Evolutionary conservation across 176 grass and related monocot genomes (phyloP), one percentile per base, ranked within the genome.

Genomic region (Avena insularis): DNA sequence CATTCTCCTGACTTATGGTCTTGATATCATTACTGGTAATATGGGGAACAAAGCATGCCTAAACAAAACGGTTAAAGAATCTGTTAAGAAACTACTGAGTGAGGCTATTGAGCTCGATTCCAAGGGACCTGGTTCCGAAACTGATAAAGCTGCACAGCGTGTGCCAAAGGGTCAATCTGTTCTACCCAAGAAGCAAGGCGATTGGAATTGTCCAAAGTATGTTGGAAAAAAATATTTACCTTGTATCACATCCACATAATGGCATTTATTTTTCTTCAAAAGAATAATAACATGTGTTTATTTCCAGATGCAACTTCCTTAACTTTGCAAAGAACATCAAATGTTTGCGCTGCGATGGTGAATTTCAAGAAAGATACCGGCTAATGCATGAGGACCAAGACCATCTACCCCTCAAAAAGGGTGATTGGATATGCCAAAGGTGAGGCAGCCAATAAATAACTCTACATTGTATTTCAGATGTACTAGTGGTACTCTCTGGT

Each of bases 151-250:
- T 54, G 13, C 79, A 50, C 53, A 76, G 9, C 83, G 11, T 84
- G 75, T 89, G 45, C 14, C 25, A 43, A 92, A 92, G 79, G 88
- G 82, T 79, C 88, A 87, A 89, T 84, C 83, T 84, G 71, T 49
- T 77, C 72, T 93, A 61, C 93, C 92, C 60, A 86, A 75, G 86
- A 95, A 91, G 78, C 93, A 98, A 76, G 96, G 96, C 12, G 96
- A 98, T 87, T 98, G 96, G 96, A 92, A 91, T 78, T 98, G 96
- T 85, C 93, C 96, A 47, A 91, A 89, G 90, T 98, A 98, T 81
- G 82, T 60, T 21, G 16, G 38, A 46, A 73, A 50, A 13, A 17
- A 57, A 77, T 40, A 49, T 83, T 33, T 43, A 68, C 64, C 43
- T 83, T 74, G 7, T 55, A 12, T 36, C 54, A 51, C 49, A 10